phyloP scores from a whole-genome alignment of 2,329 filamentous ascomycete genomes.

The Incumbomyces delicatus region DNA sequence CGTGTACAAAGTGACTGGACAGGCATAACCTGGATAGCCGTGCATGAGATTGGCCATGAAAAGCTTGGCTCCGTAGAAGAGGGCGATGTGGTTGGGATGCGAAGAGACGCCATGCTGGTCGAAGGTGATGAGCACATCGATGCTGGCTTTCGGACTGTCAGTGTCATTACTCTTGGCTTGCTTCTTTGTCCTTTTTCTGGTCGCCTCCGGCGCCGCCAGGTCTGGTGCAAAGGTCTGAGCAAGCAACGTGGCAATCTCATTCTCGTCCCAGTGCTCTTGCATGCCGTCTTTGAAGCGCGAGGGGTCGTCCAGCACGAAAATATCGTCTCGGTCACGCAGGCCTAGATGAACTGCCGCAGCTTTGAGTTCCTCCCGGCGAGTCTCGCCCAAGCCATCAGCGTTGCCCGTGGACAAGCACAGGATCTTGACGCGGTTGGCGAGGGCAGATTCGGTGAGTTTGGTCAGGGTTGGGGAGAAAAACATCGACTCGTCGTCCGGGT shows the following conservation, averaged over 20 bases:
- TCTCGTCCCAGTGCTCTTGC: constrained; percentile 64
- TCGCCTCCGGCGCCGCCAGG: constrained; percentile 26
- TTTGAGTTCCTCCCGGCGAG: constrained; percentile 71
- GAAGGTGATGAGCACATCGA: constrained; percentile 84
- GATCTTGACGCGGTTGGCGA: constrained; percentile 88
- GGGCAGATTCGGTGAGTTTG: constrained; percentile 66
- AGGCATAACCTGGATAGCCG: constrained; percentile 52
- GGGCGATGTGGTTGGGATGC: constrained; percentile 87
- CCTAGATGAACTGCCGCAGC: constrained; percentile 72
- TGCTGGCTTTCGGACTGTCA: constrained; percentile 42
- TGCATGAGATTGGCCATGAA: constrained; percentile 62
- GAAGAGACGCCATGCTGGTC: constrained; percentile 71
- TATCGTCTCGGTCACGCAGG: constrained; percentile 62
- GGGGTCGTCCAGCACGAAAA: constrained; percentile 73
- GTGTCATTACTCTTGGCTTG: constrained; percentile 10
- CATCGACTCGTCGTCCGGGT: constrained; percentile 98
- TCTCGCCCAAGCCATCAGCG: constrained; percentile 76
- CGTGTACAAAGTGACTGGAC: constrained; percentile 76
- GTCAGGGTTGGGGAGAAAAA: constrained; percentile 90
- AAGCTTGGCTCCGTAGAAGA: constrained; percentile 68
- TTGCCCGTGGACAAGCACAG: constrained; percentile 82
- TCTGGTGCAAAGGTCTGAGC: constrained; percentile 64
- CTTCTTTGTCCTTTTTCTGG: constrained; percentile 10
- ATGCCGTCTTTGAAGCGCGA: constrained; percentile 80
- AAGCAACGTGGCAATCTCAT: constrained; percentile 60